Conservation (phyloP, 164 flowering plant genomes). For the Nymphaea thermarum region DNA sequence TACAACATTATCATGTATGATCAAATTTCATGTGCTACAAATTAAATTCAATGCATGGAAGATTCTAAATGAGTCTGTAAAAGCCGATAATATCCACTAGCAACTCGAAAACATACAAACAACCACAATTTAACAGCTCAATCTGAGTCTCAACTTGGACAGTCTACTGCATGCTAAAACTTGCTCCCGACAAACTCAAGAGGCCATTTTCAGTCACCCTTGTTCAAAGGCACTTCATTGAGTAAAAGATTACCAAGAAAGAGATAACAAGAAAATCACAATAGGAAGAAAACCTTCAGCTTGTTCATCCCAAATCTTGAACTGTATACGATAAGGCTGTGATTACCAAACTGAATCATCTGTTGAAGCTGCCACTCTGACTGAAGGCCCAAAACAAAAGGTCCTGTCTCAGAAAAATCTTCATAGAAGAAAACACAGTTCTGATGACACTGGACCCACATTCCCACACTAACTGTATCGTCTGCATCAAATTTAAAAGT, state of each 20-base stretch:
- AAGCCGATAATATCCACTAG: too few species aligned
- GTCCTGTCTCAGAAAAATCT: slow-evolving; percentile 70
- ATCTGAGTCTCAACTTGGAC: too few species aligned
- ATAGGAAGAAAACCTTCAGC: slow-evolving; percentile 40
- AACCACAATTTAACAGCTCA: too few species aligned
- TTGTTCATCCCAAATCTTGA: slow-evolving; percentile 86
- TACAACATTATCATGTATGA: too few species aligned
- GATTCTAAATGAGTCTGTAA: too few species aligned
- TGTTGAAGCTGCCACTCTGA: slow-evolving; percentile 99
- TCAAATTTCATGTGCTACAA: not conserved
- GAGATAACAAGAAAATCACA: not conserved
- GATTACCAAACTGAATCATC: slow-evolving; percentile 87
- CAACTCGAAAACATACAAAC: too few species aligned
- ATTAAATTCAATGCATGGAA: not conserved
- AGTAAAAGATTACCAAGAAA: not conserved
- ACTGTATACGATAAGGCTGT: slow-evolving; percentile 67
- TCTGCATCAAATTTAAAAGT: slow-evolving; percentile 66
- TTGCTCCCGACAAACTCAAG: too few species aligned
- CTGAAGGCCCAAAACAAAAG: slow-evolving; percentile 78
- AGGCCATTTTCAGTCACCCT: not conserved
- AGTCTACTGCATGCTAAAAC: too few species aligned
- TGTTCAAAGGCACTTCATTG: not conserved
- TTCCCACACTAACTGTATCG: slow-evolving; percentile 61
- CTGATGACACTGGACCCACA: slow-evolving; percentile 84
- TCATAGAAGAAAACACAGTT: slow-evolving; percentile 69